Evolutionary conservation across 1,284 basidiomycete species (phyloP).

Genomic region (Kalmanozyma brasiliensis): DNA sequence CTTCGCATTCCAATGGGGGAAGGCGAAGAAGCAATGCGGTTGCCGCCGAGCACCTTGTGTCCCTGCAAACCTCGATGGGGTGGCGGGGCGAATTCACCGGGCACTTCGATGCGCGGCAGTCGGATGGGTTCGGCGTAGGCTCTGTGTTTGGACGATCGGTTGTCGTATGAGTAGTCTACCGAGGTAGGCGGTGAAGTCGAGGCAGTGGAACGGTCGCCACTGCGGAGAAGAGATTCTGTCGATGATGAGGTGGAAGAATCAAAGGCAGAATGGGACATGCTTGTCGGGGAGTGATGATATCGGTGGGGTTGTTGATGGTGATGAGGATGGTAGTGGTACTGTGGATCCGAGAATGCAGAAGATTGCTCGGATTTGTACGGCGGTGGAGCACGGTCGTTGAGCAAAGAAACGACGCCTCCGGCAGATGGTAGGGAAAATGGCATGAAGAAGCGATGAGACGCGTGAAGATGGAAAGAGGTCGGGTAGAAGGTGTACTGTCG

Average conservation of each 20-base stretch:
- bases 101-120: conserved; percentile 47
- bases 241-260: conserved; percentile 42
- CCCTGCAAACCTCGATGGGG: conserved; percentile 36
- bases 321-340: conserved; percentile 13
- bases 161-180: conserved; percentile 38
- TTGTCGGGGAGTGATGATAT: conserved; percentile 19
- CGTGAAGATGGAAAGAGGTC: not conserved
- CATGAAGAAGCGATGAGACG: conserved; percentile 42
- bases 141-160: conserved; percentile 15
- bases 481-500: conserved; percentile 5
- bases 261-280: conserved; percentile 38
- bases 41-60: conserved; percentile 47
- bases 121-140: conserved; percentile 17
- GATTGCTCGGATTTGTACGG: conserved; percentile 34
- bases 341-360: conserved; percentile 22
- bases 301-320: conserved; percentile 7
- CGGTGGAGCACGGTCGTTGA: conserved; percentile 51
- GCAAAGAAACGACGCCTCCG: conserved; percentile 54
- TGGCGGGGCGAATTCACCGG: conserved; percentile 14
- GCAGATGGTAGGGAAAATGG: conserved; percentile 49
- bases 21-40: conserved; percentile 38
- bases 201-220: conserved; percentile 50
- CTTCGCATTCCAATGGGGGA: conserved; percentile 17
- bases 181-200: conserved; percentile 49
- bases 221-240: conserved; percentile 45